Conservation (phyloP, 805 yeast genomes). For the Cyberlindnera lachancei region DNA sequence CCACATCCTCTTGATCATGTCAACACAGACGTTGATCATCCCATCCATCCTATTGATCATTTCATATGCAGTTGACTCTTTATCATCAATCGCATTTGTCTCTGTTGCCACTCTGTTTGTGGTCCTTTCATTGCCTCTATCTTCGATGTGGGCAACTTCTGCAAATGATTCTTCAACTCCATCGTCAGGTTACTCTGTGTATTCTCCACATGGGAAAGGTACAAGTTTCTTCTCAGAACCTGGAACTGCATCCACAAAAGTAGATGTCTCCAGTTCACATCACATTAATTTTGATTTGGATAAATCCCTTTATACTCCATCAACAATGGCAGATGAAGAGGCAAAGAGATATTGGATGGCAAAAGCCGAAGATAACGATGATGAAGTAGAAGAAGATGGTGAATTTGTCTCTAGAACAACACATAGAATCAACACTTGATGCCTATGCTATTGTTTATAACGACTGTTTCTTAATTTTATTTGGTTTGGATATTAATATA, state of each 20-base stretch:
- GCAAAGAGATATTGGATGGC: conserved; percentile 28
- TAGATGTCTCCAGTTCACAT: conserved; percentile 2
- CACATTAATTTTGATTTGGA: conserved; percentile 7
- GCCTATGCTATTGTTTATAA: too few species aligned
- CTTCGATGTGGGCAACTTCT: conserved; percentile 84
- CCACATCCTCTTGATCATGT: conserved; percentile 75
- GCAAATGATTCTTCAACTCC: conserved; percentile 43
- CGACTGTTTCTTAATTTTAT: too few species aligned
- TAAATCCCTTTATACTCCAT: conserved; percentile 24
- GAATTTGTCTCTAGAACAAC: conserved; percentile 17
- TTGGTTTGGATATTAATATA: too few species aligned
- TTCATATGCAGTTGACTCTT: conserved; percentile 34
- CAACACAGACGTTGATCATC: conserved; percentile 70
- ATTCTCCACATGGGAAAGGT: conserved; percentile 11
- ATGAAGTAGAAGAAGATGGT: conserved; percentile 10
- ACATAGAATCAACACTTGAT: conserved; percentile 9
- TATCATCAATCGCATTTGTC: conserved; percentile 32
- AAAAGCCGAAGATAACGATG: conserved; percentile 7
- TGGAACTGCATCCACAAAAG: conserved; percentile 8
- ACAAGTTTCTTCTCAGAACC: conserved; percentile 14
- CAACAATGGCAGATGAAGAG: conserved; percentile 29
- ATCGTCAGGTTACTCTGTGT: conserved; percentile 21
- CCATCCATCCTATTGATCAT: conserved; percentile 66
- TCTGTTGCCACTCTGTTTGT: conserved; percentile 55
- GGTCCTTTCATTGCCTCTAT: conserved; percentile 68